Evolutionary conservation across 2,329 filamentous ascomycete genomes (phyloP), one percentile per base, ranked within the genome.

Genomic region (Alternaria panax): DNA sequence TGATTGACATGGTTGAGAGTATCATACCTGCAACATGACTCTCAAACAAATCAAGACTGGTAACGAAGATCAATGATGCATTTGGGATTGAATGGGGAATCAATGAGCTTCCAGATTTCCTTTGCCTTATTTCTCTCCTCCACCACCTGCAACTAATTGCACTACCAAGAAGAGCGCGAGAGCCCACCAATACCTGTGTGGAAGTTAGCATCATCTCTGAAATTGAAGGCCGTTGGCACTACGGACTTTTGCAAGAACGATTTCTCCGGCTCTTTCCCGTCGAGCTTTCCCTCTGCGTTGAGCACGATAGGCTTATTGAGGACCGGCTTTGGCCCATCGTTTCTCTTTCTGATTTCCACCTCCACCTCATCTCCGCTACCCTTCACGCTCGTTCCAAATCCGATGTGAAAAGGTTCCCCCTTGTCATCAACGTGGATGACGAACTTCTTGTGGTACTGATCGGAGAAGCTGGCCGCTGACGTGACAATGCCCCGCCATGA

Each of bases 281-380:
- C 80, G 50, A 88, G 80, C 63, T 79, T 81, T 0, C 87, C 87
- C 47, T 83, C 80, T 27, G 84, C 82, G 66, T 86, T 86, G 63
- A 86, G 78, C 53, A 85, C 77, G 51, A 86, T 82, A 1, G 86
- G 85, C 46, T 82, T 86, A 59, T 86, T 84, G 69, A 84, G 64
- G 5, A 75, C 69, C 9, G 81, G 80, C 62, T 77, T 75, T 1
- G 80, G 79, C 2, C 81, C 82, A 20, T 64, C 64, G 45, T 62
- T 67, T 47, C 75, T 75, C 67, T 70, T 74, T 50, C 79, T 72
- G 9, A 84, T 73, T 58, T 80, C 78, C 12, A 83, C 76, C 16
- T 74, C 74, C n/a, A 83, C 63, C 18, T 78, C 77, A 30, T 79
- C 74, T 25, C 75, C 77, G 16, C 42, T 54, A 5, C 58, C 70